A percentile compares a stretch with the other conserved stretches of the same genome.
phyloP scores from a whole-genome alignment of 2,329 filamentous ascomycete species.

The Westerdykella sp. region DNA sequence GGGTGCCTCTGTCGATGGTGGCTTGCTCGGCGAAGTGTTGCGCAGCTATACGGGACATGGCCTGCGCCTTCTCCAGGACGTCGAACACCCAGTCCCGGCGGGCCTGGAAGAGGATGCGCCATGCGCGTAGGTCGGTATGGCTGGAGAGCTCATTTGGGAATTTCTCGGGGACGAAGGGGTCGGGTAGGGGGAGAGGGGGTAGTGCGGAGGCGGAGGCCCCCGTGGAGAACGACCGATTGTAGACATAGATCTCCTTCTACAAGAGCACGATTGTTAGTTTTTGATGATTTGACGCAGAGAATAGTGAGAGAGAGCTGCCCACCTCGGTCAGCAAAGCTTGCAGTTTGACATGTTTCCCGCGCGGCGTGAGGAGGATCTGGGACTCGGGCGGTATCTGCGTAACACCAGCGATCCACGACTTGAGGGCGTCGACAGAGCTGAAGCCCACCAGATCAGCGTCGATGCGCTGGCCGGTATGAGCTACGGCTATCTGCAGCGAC shows the following conservation, averaged over 20 bases:
- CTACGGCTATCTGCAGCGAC: slow-evolving; percentile 85
- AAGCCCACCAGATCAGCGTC: slow-evolving; percentile 70
- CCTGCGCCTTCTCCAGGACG: slow-evolving; percentile 62
- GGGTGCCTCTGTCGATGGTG: slow-evolving; percentile 71
- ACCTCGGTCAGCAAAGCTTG: slow-evolving; percentile 78
- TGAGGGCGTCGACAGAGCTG: slow-evolving; percentile 75
- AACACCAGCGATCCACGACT: slow-evolving; percentile 69
- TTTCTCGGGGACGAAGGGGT: slow-evolving; percentile 53
- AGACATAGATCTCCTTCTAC: slow-evolving; percentile 84
- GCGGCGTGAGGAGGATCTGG: slow-evolving; percentile 80
- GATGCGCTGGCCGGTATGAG: slow-evolving; percentile 85
- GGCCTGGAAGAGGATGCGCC: slow-evolving; percentile 78
- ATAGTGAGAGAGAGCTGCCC: slow-evolving; percentile 15
- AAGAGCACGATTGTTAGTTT: slow-evolving; percentile 7
- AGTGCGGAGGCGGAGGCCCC: slow-evolving; percentile 41
- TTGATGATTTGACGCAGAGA: neutral
- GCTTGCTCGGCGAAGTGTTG: slow-evolving; percentile 66
- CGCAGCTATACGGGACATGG: slow-evolving; percentile 56
- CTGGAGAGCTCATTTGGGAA: slow-evolving; percentile 77
- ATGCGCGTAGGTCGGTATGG: slow-evolving; percentile 74
- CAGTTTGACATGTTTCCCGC: slow-evolving; percentile 76
- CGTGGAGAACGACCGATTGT: slow-evolving; percentile 61
- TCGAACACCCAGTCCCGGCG: slow-evolving; percentile 73
- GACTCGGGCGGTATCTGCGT: slow-evolving; percentile 67
- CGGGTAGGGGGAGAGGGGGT: slow-evolving; percentile 50